Base-by-base conservation (phyloP, 208 protist genomes). In the Trypanosoma mega region DNA sequence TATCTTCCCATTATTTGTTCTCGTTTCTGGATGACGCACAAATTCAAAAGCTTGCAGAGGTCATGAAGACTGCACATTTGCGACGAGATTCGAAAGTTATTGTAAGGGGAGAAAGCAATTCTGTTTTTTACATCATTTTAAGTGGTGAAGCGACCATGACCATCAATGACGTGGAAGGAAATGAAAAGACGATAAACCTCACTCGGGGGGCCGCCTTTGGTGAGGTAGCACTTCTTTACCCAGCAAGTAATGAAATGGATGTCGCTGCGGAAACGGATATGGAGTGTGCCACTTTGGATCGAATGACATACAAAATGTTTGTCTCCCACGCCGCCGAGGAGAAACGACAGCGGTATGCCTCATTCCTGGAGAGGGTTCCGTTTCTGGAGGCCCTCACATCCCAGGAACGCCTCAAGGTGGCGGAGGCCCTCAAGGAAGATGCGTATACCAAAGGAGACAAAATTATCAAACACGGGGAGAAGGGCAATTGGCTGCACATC, bases 1-100 rank as follows among this genome's bases (percentile, higher is more conserved):
- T 94, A 18, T 74, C 88, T 63, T 51, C 56, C 24, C 82, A 87
- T 61, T 87, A 77, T 49, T 68, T 91, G 50, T 94, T 92, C 65
- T 91, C 78, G 37, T 81, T 69, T 34, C 62, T 89, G 11, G 82
- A 92, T 58, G 85, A 89, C 52, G 69, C 39, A 41, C 67, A 87
- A 50, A 68, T 87, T 39, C 56, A 59, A 11, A 76, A 67, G 64
- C 65, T 86, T 30, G 78, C 78, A 2, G 66, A 72, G 43, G 80
- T 86, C 48, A 90, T 94, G 85, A 72, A 87, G 37, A 54, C 78
- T 3, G 61, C 55, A 30, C 39, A 41, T 34, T 76, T 78, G 23
- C 43, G 65, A 61, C 64, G 64, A 24, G 74, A 62, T 1, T 49
- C 57, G 21, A 51, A 54, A 54, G 18, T 85, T 3, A 36, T 83